Evolutionary conservation across 164 flowering plant genomes (phyloP).

Genomic region (Dillenia suffruticosa): DNA sequence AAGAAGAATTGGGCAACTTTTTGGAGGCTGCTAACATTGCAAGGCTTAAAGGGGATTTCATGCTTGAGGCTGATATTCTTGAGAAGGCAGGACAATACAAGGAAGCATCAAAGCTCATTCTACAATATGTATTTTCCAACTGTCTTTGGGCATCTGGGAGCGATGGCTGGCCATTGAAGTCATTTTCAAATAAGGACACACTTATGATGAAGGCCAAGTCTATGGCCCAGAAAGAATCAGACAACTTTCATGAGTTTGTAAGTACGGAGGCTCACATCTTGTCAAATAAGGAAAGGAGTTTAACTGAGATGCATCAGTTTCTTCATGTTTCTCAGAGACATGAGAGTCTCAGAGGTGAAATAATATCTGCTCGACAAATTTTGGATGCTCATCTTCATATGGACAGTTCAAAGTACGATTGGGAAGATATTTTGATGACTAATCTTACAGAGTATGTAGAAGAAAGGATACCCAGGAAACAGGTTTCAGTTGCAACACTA

Average conservation of each 20-base stretch:
- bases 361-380: constrained; percentile 39
- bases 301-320: constrained; percentile 19
- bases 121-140: constrained; percentile 32
- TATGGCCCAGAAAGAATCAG: constrained; percentile 25
- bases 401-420: constrained; percentile 26
- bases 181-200: constrained; percentile 31
- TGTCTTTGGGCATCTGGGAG: constrained; percentile 45
- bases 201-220: constrained; percentile 37
- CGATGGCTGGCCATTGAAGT: constrained; percentile 61
- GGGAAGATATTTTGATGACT: constrained; percentile 25
- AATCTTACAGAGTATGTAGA: constrained; percentile 20
- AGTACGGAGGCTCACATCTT: constrained; percentile 32
- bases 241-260: constrained; percentile 24
- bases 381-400: constrained; percentile 40
- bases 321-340: constrained; percentile 23
- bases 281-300: constrained; percentile 17
- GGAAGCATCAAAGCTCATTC: constrained; percentile 37
- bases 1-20: constrained; percentile 49
- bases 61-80: constrained; percentile 49
- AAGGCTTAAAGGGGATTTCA: constrained; percentile 34
- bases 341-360: constrained; percentile 29
- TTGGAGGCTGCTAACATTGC: constrained; percentile 53
- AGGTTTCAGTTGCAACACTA: constrained; percentile 35
- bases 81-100: constrained; percentile 43
- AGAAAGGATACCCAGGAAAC: constrained; percentile 15